Evolutionary conservation across 2,329 filamentous ascomycete species (phyloP).

Genomic region (Gnomoniopsis sp.): DNA sequence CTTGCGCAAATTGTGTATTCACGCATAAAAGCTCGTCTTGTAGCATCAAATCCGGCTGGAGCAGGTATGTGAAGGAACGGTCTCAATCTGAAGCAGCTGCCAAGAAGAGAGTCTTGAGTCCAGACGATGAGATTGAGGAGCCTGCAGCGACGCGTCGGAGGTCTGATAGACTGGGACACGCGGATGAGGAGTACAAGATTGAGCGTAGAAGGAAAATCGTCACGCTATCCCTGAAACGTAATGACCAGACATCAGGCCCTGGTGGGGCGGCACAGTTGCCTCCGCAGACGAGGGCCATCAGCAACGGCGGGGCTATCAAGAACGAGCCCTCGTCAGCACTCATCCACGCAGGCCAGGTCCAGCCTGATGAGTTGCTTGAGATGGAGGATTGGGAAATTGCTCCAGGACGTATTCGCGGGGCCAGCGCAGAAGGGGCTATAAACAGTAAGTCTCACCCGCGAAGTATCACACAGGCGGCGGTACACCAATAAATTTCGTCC

Average conservation of each 20-base stretch:
- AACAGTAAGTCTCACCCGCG: constrained; percentile 21
- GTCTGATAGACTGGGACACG: not conserved
- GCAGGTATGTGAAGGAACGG: not conserved
- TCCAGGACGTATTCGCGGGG: constrained; percentile 28
- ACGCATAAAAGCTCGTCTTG: constrained; percentile 2
- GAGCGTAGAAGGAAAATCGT: not conserved
- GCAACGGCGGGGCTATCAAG: not conserved
- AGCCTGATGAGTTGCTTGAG: constrained; percentile 23
- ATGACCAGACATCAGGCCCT: not conserved
- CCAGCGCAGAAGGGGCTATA: constrained; percentile 1
- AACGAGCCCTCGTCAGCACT: constrained; percentile 15
- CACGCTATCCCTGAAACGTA: not conserved
- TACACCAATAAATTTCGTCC: no score
- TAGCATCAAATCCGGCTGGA: constrained; percentile 13
- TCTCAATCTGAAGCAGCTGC: not conserved
- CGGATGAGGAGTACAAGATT: not conserved
- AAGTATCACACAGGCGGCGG: no score
- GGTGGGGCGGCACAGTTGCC: not conserved
- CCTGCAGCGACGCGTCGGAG: not conserved
- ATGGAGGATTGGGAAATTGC: constrained; percentile 36
- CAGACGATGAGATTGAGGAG: not conserved
- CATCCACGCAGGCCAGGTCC: constrained; percentile 18
- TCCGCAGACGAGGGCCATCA: not conserved
- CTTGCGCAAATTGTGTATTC: constrained; percentile 16
- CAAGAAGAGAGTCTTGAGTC: constrained; percentile 1